A percentile compares a stretch with the other conserved stretches of the same genome.
phyloP scores from a whole-genome alignment of 495 filamentous ascomycete species.

The Penicillium coffeae region DNA sequence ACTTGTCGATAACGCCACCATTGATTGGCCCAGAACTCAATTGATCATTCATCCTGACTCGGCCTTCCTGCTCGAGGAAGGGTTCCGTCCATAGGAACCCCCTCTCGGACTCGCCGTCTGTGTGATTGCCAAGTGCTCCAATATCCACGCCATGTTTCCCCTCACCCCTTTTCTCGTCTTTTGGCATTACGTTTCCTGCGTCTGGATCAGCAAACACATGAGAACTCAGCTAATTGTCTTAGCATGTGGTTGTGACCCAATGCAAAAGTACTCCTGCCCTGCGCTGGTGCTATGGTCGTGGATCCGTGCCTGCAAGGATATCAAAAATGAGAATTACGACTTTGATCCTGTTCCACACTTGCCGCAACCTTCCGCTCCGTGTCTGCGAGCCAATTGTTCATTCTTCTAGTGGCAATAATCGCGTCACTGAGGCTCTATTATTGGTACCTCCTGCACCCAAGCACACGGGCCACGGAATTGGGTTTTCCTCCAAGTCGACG shows the following conservation, averaged over 20 bases:
- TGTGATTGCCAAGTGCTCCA: constrained; percentile 24
- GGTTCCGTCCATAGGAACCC: constrained; percentile 9
- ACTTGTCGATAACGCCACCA: constrained; percentile 12
- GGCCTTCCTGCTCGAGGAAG: constrained; percentile 11
- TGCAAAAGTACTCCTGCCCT: constrained; percentile 7
- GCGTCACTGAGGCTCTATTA: constrained; percentile 30
- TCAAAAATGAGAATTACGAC: constrained; percentile 11
- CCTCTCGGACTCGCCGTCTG: constrained; percentile 18
- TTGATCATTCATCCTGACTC: constrained; percentile 19
- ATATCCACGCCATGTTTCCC: constrained; percentile 11
- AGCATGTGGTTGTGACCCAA: constrained; percentile 27
- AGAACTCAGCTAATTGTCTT: constrained; percentile 12
- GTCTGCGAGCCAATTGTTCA: constrained; percentile 24
- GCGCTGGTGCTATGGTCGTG: constrained; percentile 3
- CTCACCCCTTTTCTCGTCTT: constrained; percentile 7
- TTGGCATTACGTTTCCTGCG: constrained; percentile 14
- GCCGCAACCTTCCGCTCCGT: constrained; percentile 23
- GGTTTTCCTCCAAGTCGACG: constrained; percentile 12
- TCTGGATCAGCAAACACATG: constrained; percentile 12
- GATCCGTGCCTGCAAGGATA: constrained; percentile 20
- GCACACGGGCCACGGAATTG: constrained; percentile 27
- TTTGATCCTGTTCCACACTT: constrained; percentile 19
- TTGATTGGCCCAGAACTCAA: constrained; percentile 19
- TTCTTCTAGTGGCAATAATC: constrained; percentile 21
- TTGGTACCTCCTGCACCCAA: constrained; percentile 29